Evolutionary conservation across 2,329 filamentous ascomycete genomes (phyloP).

Genomic region (Davidsoniella eucalypti): DNA sequence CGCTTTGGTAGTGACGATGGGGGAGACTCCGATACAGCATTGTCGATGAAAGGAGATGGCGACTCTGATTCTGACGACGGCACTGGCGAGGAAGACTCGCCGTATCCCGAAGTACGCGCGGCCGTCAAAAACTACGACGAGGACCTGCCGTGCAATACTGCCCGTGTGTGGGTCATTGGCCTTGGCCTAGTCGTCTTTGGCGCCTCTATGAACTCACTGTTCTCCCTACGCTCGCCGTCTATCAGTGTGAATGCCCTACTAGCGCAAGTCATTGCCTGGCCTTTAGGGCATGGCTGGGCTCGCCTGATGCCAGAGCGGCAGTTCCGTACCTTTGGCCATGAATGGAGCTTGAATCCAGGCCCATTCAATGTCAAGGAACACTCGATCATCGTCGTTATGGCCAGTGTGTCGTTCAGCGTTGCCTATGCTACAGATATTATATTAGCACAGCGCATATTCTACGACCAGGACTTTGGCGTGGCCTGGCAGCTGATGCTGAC

Average conservation of each 20-base stretch:
- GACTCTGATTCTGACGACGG: slow-evolving; percentile 14
- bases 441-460: slow-evolving; percentile 54
- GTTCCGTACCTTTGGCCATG: slow-evolving; percentile 35
- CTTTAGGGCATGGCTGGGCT: slow-evolving; percentile 45
- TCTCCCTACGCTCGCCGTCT: slow-evolving; percentile 43
- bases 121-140: slow-evolving; percentile 50
- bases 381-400: slow-evolving; percentile 52
- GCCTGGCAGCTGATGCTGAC: slow-evolving; percentile 49
- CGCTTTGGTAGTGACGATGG: background rate
- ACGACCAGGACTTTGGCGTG: slow-evolving; percentile 52
- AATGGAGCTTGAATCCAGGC: slow-evolving; percentile 45
- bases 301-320: slow-evolving; percentile 32
- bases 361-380: slow-evolving; percentile 59
- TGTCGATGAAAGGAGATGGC: slow-evolving; percentile 10
- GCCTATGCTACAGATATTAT: slow-evolving; percentile 63
- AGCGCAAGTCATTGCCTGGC: slow-evolving; percentile 48
- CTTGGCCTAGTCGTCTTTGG: slow-evolving; percentile 38
- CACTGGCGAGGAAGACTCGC: slow-evolving; percentile 36
- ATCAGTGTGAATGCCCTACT: slow-evolving; percentile 45
- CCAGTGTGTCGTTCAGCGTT: slow-evolving; percentile 51
- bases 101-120: slow-evolving; percentile 49
- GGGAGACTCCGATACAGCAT: slow-evolving; percentile 5
- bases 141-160: slow-evolving; percentile 47
- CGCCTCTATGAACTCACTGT: slow-evolving; percentile 45
- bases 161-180: slow-evolving; percentile 49